Conservation (phyloP, 1,284 basidiomycete species). For the Cutaneotrichosporon daszewskae region DNA sequence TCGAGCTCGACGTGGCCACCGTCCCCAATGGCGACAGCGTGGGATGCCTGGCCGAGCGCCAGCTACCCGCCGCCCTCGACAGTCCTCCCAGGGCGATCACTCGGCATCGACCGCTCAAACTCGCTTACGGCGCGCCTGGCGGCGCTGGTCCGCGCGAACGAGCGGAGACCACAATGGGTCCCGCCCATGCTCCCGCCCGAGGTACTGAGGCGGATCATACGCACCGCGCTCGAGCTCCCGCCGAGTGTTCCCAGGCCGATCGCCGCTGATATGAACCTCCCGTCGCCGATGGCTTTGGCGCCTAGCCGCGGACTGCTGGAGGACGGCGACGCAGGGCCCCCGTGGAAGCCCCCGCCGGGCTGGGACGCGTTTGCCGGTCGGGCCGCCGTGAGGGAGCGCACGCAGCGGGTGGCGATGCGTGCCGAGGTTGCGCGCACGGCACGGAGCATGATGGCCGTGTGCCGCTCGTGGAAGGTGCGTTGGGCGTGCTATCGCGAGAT, state of each 20-base stretch:
- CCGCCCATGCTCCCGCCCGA: constrained; percentile 15
- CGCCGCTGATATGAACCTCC: too few species aligned
- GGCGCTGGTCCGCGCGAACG: constrained; percentile 1
- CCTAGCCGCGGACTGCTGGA: too few species aligned
- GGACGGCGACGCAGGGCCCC: background rate
- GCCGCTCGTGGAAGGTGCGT: constrained; percentile 66
- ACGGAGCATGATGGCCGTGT: constrained; percentile 56
- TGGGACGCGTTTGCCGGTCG: constrained; percentile 32
- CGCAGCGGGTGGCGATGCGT: constrained; percentile 1
- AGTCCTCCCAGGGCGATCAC: background rate
- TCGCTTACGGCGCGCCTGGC: constrained; percentile 6
- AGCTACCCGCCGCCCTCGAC: background rate
- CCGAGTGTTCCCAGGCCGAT: constrained; percentile 9
- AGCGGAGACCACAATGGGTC: too few species aligned
- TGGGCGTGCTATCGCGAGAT: too few species aligned
- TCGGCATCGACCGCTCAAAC: constrained; percentile 4
- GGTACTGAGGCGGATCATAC: constrained; percentile 31
- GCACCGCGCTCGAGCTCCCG: constrained; percentile 22
- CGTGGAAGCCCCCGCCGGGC: background rate
- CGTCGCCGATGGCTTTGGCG: too few species aligned
- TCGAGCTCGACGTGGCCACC: too few species aligned
- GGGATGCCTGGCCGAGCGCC: constrained; percentile 8
- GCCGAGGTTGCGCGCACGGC: constrained; percentile 8
- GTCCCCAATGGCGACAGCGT: constrained; percentile 11
- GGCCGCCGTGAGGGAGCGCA: constrained; percentile 6